Conservation (phyloP, 202 grass and related monocot species). For the Saccharum hybrid region DNA sequence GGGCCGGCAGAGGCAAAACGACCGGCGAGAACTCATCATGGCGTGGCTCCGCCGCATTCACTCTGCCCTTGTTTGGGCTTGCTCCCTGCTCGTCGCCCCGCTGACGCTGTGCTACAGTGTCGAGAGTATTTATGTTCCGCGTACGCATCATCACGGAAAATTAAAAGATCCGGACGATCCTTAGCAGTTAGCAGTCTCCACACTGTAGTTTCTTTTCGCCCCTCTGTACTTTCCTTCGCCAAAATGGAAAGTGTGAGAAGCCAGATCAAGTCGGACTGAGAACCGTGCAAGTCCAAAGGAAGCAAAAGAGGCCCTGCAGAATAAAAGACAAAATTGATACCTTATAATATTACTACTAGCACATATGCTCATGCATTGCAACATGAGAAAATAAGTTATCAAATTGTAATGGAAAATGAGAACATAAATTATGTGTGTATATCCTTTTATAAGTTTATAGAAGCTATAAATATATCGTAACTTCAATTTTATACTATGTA, state of each 20-base stretch:
- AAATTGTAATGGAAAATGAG: too few species aligned
- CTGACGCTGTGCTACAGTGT: neutral
- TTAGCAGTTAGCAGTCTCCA: neutral
- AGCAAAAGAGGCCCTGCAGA: too few species aligned
- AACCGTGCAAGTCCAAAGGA: neutral
- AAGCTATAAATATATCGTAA: too few species aligned
- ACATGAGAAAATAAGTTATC: too few species aligned
- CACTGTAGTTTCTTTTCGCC: constrained; percentile 30
- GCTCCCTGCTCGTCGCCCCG: neutral
- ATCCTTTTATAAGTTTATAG: too few species aligned
- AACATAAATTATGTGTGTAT: too few species aligned
- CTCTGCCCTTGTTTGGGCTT: constrained; percentile 34
- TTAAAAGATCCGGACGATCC: constrained; percentile 32
- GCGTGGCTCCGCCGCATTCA: constrained; percentile 45
- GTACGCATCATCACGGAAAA: constrained; percentile 5
- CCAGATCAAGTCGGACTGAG: neutral
- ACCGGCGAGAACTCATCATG: constrained; percentile 48
- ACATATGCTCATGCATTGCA: too few species aligned
- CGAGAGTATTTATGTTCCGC: constrained; percentile 34
- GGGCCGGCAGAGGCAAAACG: constrained; percentile 36
- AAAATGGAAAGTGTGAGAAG: neutral
- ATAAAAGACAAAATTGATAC: too few species aligned
- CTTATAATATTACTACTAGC: too few species aligned
- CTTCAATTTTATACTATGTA: too few species aligned
- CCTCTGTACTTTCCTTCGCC: neutral